Evolutionary conservation across 257 asterid species (phyloP).

Genomic region (Cinchona pubescens): DNA sequence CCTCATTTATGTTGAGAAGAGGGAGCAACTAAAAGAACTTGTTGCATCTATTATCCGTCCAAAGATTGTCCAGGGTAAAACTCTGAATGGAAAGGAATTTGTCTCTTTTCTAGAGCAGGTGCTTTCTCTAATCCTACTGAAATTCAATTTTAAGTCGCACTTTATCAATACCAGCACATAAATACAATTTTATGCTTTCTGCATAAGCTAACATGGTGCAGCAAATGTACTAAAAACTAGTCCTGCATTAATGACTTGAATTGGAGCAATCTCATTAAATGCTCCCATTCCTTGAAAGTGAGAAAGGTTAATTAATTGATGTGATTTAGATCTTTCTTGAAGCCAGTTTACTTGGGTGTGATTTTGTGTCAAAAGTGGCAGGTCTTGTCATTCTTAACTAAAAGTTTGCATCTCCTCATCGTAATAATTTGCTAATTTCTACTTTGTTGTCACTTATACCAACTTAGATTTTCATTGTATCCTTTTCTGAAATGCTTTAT

Average conservation of each 20-base stretch:
- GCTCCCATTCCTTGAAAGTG: neutral
- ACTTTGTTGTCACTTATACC: neutral
- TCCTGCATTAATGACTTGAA: neutral
- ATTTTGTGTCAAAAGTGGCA: neutral
- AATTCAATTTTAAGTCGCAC: no score
- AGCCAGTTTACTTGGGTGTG: neutral
- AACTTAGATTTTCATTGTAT: neutral
- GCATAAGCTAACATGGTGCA: neutral
- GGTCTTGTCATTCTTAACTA: neutral
- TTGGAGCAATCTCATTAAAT: neutral
- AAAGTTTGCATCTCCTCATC: neutral
- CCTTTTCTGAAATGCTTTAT: constrained; percentile 1
- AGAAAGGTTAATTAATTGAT: neutral
- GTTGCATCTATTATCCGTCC: constrained; percentile 83
- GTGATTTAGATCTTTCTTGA: constrained; percentile 6
- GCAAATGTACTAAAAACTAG: neutral
- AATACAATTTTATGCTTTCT: neutral
- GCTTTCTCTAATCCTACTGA: constrained; percentile 2
- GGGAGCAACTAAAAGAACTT: constrained; percentile 70
- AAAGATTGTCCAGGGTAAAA: constrained; percentile 97
- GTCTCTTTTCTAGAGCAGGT: constrained; percentile 91
- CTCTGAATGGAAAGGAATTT: constrained; percentile 86
- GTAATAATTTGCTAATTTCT: neutral
- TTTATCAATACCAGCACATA: neutral
- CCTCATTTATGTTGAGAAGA: constrained; percentile 69